These are phyloP conservation scores for Phanerochaete sordida DNA, from an alignment of 768 basidiomycete genomes.

Conservation along the genomic window DNA sequence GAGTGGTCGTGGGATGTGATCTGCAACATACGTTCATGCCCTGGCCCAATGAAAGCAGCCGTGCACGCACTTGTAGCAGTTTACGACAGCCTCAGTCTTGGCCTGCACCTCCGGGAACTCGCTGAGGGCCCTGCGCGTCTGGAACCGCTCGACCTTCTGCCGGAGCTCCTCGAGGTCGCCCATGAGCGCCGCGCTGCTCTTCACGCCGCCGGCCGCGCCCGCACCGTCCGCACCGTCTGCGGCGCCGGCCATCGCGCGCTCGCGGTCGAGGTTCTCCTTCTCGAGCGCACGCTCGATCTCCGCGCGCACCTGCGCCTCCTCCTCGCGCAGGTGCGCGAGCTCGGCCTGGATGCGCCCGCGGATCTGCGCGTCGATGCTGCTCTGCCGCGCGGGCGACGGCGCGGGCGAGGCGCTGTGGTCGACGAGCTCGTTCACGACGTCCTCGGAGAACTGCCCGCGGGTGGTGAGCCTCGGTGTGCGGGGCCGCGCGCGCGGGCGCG, in stretches of 20 bases:
- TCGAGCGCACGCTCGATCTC: constrained; percentile 80
- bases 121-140: constrained; percentile 48
- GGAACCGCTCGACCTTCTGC: constrained; percentile 68
- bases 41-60: constrained; percentile 1
- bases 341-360: constrained; percentile 70
- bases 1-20: constrained; percentile 44
- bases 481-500: background rate
- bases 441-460: constrained; percentile 67
- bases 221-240: constrained; percentile 28
- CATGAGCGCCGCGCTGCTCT: constrained; percentile 58
- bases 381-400: constrained; percentile 66
- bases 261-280: constrained; percentile 83
- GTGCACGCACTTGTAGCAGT: constrained; percentile 68
- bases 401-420: constrained; percentile 52
- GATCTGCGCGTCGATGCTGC: constrained; percentile 69
- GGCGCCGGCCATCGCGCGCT: constrained; percentile 49
- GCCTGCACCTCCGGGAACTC: constrained; percentile 56
- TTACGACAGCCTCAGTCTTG: constrained; percentile 55
- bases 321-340: constrained; percentile 56
- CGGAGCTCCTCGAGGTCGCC: constrained; percentile 77
- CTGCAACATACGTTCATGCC: constrained; percentile 17
- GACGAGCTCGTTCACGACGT: constrained; percentile 76
- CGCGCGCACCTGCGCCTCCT: constrained; percentile 65
- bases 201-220: constrained; percentile 37
- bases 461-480: background rate